Evolutionary conservation across 306 rosid species (phyloP).

Genomic region (Potentilla sterilis): DNA sequence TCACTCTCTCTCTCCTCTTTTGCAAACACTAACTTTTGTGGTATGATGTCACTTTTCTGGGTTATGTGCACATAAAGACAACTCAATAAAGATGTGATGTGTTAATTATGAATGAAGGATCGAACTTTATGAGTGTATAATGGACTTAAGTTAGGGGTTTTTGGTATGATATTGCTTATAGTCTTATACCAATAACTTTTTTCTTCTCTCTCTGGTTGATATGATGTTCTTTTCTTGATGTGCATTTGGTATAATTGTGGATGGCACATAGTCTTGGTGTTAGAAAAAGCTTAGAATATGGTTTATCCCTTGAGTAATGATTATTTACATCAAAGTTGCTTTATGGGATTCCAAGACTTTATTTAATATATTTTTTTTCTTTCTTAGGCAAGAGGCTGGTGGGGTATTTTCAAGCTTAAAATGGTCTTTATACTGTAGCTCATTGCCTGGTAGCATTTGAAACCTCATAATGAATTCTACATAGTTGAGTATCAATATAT

Average conservation of each 20-base stretch:
- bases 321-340: slow-evolving; percentile 48
- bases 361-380: neutral
- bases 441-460: neutral
- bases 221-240: slow-evolving; percentile 27
- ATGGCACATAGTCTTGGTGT: slow-evolving; percentile 20
- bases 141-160: slow-evolving; percentile 5
- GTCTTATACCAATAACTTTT: slow-evolving; percentile 18
- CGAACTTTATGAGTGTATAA: slow-evolving; percentile 10
- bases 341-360: slow-evolving; percentile 34
- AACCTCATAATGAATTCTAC: slow-evolving; percentile 3
- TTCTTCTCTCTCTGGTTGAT: slow-evolving; percentile 20
- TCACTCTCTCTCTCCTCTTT: neutral
- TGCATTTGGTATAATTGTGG: slow-evolving; percentile 23
- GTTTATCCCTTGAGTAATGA: slow-evolving; percentile 34
- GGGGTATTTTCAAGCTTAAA: neutral
- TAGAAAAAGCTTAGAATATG: slow-evolving; percentile 30
- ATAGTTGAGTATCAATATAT: neutral
- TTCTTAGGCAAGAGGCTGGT: neutral
- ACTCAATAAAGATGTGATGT: neutral
- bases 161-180: slow-evolving; percentile 42
- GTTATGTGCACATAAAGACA: neutral
- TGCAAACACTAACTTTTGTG: slow-evolving; percentile 6
- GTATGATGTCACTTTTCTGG: neutral
- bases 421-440: neutral
- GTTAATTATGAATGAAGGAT: neutral